Evolutionary conservation across 495 filamentous ascomycete genomes (phyloP).

Genomic region (Bacidia rubella): DNA sequence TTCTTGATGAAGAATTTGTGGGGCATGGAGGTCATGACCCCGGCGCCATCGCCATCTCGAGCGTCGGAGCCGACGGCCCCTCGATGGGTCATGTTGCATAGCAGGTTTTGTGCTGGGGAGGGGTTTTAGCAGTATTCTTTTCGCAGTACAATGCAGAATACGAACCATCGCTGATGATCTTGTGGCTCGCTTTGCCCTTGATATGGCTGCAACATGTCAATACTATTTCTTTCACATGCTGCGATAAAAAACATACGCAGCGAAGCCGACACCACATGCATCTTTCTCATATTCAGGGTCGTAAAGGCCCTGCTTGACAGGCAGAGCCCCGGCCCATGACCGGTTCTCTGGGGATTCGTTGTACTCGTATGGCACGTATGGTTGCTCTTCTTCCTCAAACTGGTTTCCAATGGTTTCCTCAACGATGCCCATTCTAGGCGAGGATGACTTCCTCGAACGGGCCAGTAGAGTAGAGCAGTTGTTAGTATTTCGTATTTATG

Average conservation of each 20-base stretch:
- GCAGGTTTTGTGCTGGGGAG: conserved; percentile 63
- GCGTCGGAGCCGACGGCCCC: conserved; percentile 97
- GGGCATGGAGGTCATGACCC: conserved; percentile 98
- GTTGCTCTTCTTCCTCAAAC: conserved; percentile 42
- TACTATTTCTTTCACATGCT: not conserved
- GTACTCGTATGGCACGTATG: conserved; percentile 64
- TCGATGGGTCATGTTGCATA: conserved; percentile 99
- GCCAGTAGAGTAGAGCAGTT: no score
- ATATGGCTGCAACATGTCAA: conserved; percentile 54
- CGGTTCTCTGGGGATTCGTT: conserved; percentile 68
- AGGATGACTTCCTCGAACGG: not conserved
- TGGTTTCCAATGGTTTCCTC: conserved; percentile 51
- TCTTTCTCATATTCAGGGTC: conserved; percentile 96
- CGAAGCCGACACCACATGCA: conserved; percentile 98
- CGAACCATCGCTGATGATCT: conserved; percentile 86
- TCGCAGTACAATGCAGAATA: not conserved
- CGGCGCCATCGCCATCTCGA: conserved; percentile 93
- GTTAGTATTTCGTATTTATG: no score
- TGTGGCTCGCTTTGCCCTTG: conserved; percentile 94
- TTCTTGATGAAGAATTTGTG: conserved; percentile 99
- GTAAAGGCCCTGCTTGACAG: conserved; percentile 96
- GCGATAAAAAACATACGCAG: conserved; percentile 55
- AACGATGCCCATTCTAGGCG: conserved; percentile 52
- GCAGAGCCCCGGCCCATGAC: conserved; percentile 92
- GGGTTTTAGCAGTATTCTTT: not conserved